Percentiles rank a stretch among this genome's conserved stretches.
Evolutionary conservation across 208 protist genomes (phyloP).

Genomic region (Wallacemonas sp.): DNA sequence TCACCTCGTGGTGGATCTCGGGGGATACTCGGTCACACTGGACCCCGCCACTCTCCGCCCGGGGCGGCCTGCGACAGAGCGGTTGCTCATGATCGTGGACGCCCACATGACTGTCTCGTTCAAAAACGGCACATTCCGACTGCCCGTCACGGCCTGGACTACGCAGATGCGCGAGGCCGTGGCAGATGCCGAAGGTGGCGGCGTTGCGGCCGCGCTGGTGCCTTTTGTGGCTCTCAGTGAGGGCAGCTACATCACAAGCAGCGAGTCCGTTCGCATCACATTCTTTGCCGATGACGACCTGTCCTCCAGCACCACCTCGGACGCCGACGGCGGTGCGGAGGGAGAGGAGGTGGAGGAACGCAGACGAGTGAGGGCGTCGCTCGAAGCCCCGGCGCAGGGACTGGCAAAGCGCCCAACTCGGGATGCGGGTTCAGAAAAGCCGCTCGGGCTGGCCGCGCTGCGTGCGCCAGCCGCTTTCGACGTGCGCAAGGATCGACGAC

Average conservation of each 20-base stretch:
- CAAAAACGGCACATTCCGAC: slow-evolving; percentile 50
- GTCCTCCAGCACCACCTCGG: slow-evolving; percentile 2
- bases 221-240: slow-evolving; percentile 77
- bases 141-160: slow-evolving; percentile 40
- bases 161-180: slow-evolving; percentile 24
- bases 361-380: neutral
- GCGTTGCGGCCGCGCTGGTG: slow-evolving; percentile 47
- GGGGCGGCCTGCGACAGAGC: neutral
- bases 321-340: neutral
- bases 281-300: slow-evolving; percentile 21
- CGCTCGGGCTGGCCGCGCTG: too few species aligned
- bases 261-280: slow-evolving; percentile 41
- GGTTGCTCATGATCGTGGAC: slow-evolving; percentile 67
- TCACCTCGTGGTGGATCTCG: slow-evolving; percentile 67
- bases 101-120: slow-evolving; percentile 69
- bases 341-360: neutral
- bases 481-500: too few species aligned
- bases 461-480: too few species aligned
- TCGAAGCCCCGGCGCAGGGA: neutral
- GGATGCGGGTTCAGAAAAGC: too few species aligned
- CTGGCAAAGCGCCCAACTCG: too few species aligned
- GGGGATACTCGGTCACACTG: slow-evolving; percentile 53
- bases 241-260: slow-evolving; percentile 68
- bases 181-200: slow-evolving; percentile 19
- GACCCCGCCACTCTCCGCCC: slow-evolving; percentile 25